Conservation (phyloP, 2,329 filamentous ascomycete species). For the Blumeria graminis region DNA sequence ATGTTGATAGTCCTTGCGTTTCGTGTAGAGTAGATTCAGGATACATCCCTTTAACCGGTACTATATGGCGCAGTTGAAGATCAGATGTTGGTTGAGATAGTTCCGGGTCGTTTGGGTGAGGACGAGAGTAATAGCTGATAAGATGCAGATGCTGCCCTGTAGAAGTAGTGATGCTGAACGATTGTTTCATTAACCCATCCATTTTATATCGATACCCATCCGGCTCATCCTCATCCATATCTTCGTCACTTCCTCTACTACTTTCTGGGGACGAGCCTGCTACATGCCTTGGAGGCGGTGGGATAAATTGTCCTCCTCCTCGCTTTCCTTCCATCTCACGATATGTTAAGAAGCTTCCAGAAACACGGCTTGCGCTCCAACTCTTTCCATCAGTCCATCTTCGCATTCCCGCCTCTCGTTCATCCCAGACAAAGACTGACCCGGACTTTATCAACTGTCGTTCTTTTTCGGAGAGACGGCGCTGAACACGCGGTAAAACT, state of each 20-base stretch:
- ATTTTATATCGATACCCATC: slow-evolving; percentile 89
- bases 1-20: slow-evolving; percentile 57
- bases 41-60: slow-evolving; percentile 85
- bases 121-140: slow-evolving; percentile 87
- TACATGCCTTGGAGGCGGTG: slow-evolving; percentile 27
- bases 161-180: slow-evolving; percentile 93
- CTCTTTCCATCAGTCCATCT: slow-evolving; percentile 98
- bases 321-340: slow-evolving; percentile 98
- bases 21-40: slow-evolving; percentile 88
- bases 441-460: slow-evolving; percentile 86
- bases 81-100: slow-evolving; percentile 67
- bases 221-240: slow-evolving; percentile 42
- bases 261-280: slow-evolving; percentile 65
- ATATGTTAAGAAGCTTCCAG: slow-evolving; percentile 91
- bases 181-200: slow-evolving; percentile 97
- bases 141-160: slow-evolving; percentile 79
- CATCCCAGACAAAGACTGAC: slow-evolving; percentile 99
- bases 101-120: slow-evolving; percentile 45
- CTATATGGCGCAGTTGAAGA: slow-evolving; percentile 53
- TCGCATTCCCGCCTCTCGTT: slow-evolving; percentile 92
- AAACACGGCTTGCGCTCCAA: slow-evolving; percentile 94
- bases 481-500: slow-evolving; percentile 71
- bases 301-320: slow-evolving; percentile 48
- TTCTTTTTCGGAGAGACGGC: slow-evolving; percentile 93
- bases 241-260: slow-evolving; percentile 57